Base-by-base conservation (phyloP, 139 green algal species). In the Chlorella sp. region DNA sequence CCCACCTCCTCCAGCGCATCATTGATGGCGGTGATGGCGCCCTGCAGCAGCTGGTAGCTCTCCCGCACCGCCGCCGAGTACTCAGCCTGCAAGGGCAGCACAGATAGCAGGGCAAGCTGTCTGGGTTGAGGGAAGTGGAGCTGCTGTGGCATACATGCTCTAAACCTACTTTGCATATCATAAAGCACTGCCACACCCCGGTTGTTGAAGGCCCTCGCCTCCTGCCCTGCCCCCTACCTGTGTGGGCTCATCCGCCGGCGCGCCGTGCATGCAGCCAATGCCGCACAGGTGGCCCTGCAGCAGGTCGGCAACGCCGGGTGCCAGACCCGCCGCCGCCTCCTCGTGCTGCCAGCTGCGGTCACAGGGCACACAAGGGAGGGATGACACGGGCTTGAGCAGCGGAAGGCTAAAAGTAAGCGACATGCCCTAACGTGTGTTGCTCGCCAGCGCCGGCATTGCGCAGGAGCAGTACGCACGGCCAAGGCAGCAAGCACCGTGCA, bases 291-390 rank as follows among this genome's bases (percentile, higher is more conserved):
- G 70, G 19, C 72, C 81, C n/a, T 80, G 74, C 74, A 65, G n/a
- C 48, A 67, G 74, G 32, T 78, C 72, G 0, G 72, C 43, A 32
- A 60, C 46, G 30, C 72, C 72, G 0, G 77, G 40, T 28, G 43
- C 40, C 40, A 43, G 46, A 14, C n/a, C 67, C 22, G 40, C 40
- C 16, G 77, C 68, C 28, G 36, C 72, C 38, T 86, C 81, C 70
- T 86, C 70, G 24, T 73, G 68, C 74, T 87, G 83, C 83, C 83
- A 87, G 83, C 83, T 83, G 77, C 58, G 14, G 36, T n/a, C 14
- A 36, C 7, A 3, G 22, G 22, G 70, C 4, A 3, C 5, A 36
- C 20, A 24, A 20, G 26, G 41, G n/a, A 5, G 7, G n/a, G n/a
- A n/a, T n/a, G n/a, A n/a, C n/a, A n/a, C n/a, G n/a, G n/a, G n/a